Evolutionary conservation across 1,284 basidiomycete genomes (phyloP), one percentile per base, ranked within the genome.

Genomic region (Ceratobasidium papillatum): DNA sequence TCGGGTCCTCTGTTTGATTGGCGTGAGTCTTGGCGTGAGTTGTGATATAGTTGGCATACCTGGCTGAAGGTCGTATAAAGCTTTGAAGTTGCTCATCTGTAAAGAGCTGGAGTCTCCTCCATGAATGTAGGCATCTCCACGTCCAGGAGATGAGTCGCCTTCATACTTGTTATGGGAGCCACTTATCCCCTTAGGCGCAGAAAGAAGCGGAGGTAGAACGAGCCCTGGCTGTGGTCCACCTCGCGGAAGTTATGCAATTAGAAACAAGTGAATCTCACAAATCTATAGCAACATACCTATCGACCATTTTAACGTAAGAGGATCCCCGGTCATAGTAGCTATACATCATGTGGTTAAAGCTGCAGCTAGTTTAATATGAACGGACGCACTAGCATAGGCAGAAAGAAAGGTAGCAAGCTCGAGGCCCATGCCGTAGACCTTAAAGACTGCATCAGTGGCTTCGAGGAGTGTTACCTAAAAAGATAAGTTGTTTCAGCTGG

Each of bases 151-250:
- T 3, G 64, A 7, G n/a, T 66, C 64, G 14, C 27, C 47, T 36
- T 66, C 64, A 19, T 32, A 51, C 32, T 66, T 66, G 47, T 66
- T 66, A 45, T 66, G 64, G 12, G 64, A 30, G 25, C 64, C 64
- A 34, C 64, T 49, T n/a, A 66, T 30, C 3, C 64, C 64, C 22
- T 27, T 22, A 51, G 64, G 64, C 11, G 12, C 27, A 36, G 45
- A 30, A 22, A 66, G 22, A 8, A 66, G n/a, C 7, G 64, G 64
- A 2, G 45, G 64, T 4, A 52, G 4, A 14, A 17, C 27, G 2
- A 34, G 47, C n/a, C 64, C 64, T 14, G 30, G 11, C 9, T 27
- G 58, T 17, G 64, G 34, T 17, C 22, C 45, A 19, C 47, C 47
- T 51, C 5, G 34, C 17, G 9, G 17, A 59, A 19, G 9, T 36